phyloP scores from a whole-genome alignment of 345 rosid genomes.

The Psidium guajava region DNA sequence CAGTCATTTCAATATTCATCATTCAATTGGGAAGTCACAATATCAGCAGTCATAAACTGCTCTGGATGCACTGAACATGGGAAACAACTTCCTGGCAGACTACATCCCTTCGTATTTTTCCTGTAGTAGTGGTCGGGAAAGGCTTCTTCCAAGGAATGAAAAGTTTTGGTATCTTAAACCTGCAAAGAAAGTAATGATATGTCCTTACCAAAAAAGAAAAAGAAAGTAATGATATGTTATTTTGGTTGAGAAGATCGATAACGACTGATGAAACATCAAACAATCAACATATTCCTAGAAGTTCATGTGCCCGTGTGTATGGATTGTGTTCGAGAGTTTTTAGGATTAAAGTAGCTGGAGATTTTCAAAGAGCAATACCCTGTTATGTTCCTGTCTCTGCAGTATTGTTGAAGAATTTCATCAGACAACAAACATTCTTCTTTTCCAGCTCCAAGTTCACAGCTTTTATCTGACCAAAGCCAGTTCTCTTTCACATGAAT shows the following conservation, averaged over 20 bases:
- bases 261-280: background rate
- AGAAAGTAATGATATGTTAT: background rate
- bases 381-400: constrained; percentile 45
- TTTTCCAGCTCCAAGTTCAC: background rate
- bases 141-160: constrained; percentile 55
- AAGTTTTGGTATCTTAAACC: constrained; percentile 68
- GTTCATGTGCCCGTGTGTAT: background rate
- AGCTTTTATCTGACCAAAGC: constrained; percentile 42
- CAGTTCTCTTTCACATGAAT: constrained; percentile 42
- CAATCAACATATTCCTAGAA: background rate
- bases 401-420: constrained; percentile 33
- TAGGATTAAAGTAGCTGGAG: background rate
- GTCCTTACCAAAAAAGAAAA: too few relatives aligned
- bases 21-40: background rate
- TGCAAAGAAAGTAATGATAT: too few relatives aligned
- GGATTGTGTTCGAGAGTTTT: background rate
- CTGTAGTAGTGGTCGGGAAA: constrained; percentile 57
- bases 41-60: constrained; percentile 36
- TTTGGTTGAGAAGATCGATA: background rate
- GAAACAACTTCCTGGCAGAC: constrained; percentile 37
- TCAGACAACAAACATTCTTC: constrained; percentile 24
- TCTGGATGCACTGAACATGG: constrained; percentile 20
- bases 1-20: background rate
- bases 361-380: constrained; percentile 18
- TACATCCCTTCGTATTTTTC: constrained; percentile 65